These are phyloP conservation scores for Schoenoplectus tabernaemontani DNA, from an alignment of 202 grass and related monocot species.

Conservation along the genomic window DNA sequence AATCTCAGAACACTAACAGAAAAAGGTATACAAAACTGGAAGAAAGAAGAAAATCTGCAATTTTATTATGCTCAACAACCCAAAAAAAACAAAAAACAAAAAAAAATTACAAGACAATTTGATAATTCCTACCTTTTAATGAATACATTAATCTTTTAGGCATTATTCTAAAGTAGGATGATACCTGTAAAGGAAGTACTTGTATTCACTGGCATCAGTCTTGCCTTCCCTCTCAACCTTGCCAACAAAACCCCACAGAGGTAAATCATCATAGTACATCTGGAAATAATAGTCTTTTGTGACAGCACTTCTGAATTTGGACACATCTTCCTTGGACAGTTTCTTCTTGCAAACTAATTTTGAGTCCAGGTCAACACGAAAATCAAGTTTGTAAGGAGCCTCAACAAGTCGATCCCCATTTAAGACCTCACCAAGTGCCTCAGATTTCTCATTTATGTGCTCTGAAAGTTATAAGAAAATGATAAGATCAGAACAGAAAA, in stretches of 20 bases:
- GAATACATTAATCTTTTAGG: not conserved
- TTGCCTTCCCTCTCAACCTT: conserved; percentile 62
- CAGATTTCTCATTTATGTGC: conserved; percentile 80
- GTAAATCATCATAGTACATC: conserved; percentile 97
- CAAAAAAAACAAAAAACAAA: not conserved
- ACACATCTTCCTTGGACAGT: conserved; percentile 45
- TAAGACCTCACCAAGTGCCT: conserved; percentile 85
- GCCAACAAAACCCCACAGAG: conserved; percentile 92
- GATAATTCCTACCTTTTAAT: not conserved
- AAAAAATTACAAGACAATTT: not conserved
- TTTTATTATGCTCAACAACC: not conserved
- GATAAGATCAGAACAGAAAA: conserved; percentile 18
- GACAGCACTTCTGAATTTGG: conserved; percentile 68
- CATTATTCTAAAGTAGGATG: not conserved
- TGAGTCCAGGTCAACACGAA: conserved; percentile 52
- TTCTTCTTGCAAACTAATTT: conserved; percentile 64
- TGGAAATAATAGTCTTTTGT: conserved; percentile 94
- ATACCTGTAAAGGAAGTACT: conserved; percentile 57
- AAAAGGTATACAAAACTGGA: not conserved
- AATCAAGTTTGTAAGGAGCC: conserved; percentile 80
- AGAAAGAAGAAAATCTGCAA: not conserved
- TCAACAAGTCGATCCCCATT: conserved; percentile 89
- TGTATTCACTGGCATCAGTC: conserved; percentile 33
- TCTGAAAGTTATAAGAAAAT: conserved; percentile 39
- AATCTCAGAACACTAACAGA: not conserved